Conservation (phyloP, 352 stramenopile genomes). For the Phytopythium boreale region DNA sequence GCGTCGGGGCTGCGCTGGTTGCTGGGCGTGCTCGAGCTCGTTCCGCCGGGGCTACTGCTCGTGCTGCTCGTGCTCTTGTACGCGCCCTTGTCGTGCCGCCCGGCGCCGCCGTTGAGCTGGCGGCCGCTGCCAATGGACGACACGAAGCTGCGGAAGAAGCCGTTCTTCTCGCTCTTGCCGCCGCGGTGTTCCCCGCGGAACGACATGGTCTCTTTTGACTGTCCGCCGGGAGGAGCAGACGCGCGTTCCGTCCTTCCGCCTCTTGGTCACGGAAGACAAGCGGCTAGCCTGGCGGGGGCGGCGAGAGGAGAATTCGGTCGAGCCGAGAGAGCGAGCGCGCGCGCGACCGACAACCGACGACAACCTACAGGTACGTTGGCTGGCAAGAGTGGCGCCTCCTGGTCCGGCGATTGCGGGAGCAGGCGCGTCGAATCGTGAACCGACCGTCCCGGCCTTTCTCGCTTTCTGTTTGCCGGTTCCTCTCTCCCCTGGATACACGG, state of each 20-base stretch:
- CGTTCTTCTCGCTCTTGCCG: constrained; percentile 36
- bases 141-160: constrained; percentile 64
- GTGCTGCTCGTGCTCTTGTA: constrained; percentile 31
- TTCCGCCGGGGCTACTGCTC: constrained; percentile 30
- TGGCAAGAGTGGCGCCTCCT: not conserved
- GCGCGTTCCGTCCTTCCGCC: constrained; percentile 2
- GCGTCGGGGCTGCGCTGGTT: constrained; percentile 14
- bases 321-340: not conserved
- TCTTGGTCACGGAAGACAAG: not conserved
- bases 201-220: constrained; percentile 24
- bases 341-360: not conserved
- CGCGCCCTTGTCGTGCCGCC: constrained; percentile 27
- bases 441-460: not conserved
- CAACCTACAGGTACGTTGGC: not conserved
- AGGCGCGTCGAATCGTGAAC: constrained; percentile 1
- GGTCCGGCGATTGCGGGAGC: not conserved
- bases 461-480: not conserved
- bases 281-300: not conserved
- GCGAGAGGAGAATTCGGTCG: not conserved
- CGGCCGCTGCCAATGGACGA: constrained; percentile 53
- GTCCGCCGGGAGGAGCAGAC: not conserved
- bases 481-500: no score
- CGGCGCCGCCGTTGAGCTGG: constrained; percentile 16
- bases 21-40: constrained; percentile 26
- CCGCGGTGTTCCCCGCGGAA: constrained; percentile 24